Base-by-base conservation (phyloP, 2,329 filamentous ascomycete species). In the Epichloe coenophiala region DNA sequence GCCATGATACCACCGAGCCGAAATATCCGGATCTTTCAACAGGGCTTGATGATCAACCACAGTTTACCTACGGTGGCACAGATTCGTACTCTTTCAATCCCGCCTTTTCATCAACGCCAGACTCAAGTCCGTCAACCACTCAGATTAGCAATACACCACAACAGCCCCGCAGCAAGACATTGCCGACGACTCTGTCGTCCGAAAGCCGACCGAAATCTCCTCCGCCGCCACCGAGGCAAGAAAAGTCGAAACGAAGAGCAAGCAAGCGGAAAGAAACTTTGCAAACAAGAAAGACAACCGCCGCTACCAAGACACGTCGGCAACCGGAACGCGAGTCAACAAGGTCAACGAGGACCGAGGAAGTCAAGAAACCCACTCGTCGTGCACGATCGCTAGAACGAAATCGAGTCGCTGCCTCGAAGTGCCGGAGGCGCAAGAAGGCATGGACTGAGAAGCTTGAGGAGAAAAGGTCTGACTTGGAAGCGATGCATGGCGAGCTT, bases 321-420 rank as follows among this genome's bases (percentile, higher is more conserved):
- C 43, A 38, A 17, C 43, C 50, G 17, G 49, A 43, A 27, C 37
- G 47, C 27, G 46, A 45, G 17, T 38, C 50, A 31, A 39, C 6
- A 33, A 47, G 21, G 42, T 12, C 31, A 5, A 15, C 27, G 27
- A 49, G 17, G 17, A 36, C 11, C 7, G 38, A 47, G 27, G 38
- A 48, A 33, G 15, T 27, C 37, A 51, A 47, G n/a, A 51, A 41
- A 6, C 31, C 27, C 8, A 47, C 37, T 33, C 53, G 76, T 57
- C 71, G 78, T 31, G 72, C 69, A 54, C 75, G 74, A 54, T 82
- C 81, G 57, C 71, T 87, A 0, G 81, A 86, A 64, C 77, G 84
- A 53, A 89, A 89, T 62, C 75, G 84, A 9, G 68, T 84, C 2
- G 84, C 85, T 0, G 84, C 85, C 1, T 84, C 80, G 62, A 88